A percentile compares a stretch with the other conserved stretches of the same genome.
phyloP scores from a whole-genome alignment of 306 rosid species.

The Boehmeria nivea region DNA sequence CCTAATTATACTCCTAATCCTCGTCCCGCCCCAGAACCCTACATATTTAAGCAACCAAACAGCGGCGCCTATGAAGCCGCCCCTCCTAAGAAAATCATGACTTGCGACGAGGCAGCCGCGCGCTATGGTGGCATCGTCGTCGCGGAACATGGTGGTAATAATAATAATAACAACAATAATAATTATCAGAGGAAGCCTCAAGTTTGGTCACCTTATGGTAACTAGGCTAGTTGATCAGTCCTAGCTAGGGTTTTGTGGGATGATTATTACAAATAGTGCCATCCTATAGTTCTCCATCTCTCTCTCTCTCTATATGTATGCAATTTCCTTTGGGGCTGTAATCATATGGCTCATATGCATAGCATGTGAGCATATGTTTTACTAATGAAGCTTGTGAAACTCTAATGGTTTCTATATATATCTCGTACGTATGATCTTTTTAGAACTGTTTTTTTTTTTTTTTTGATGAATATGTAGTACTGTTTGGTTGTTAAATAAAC shows the following conservation, averaged over 20 bases:
- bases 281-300: too few species aligned
- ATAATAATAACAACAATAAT: neutral
- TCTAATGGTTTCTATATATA: too few species aligned
- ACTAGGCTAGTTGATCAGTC: neutral
- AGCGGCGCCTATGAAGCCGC: neutral
- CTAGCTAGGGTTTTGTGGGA: neutral
- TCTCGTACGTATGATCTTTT: too few species aligned
- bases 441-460: too few species aligned
- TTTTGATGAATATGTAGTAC: too few species aligned
- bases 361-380: slow-evolving; percentile 1
- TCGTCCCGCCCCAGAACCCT: neutral
- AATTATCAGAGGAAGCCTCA: neutral
- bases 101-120: neutral
- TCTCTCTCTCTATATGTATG: too few species aligned
- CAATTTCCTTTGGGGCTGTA: too few species aligned
- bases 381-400: too few species aligned
- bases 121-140: neutral
- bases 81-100: neutral
- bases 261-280: too few species aligned
- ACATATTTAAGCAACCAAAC: neutral
- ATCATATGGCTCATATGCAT: too few species aligned
- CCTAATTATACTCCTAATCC: neutral
- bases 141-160: neutral
- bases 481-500: too few species aligned
- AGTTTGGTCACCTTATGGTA: neutral